Evolutionary conservation across 495 filamentous ascomycete genomes (phyloP), one percentile per base, ranked within the genome.

Genomic region (Sordaria brevicollis): DNA sequence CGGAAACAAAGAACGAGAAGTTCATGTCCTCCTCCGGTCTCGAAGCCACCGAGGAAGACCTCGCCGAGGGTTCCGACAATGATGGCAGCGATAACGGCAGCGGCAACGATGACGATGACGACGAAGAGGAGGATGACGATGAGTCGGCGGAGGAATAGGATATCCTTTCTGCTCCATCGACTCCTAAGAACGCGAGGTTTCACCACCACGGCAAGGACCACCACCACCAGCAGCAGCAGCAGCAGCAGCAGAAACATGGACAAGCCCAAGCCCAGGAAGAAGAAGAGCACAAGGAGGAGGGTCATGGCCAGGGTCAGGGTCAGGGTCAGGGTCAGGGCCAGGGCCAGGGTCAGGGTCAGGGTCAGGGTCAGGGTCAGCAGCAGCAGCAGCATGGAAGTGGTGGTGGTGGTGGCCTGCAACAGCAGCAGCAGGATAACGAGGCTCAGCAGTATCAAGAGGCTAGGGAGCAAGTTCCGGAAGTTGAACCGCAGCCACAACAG

Each of bases 11-110:
- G 80, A 89, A 89, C 68, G 91, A 93, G 74, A 92, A 92, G 75
- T 88, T 97, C 72, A 94, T 94, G 89, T 87, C 87, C 71, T 94
- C 93, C 65, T 90, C 92, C 66, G 90, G 91, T 21, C 77, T 92
- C 38, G 91, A 93, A 66, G 87, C 84, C 2, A 85, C 80, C 8
- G 80, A 88, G 67, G 74, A 85, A 71, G 86, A 87, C 31, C 79
- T 86, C 72, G 78, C 82, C 68, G 81, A 81, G 34, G 76, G 65
- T 36, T 65, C 76, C 13, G 79, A 81, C 38, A 25, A 57, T 3
- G 75, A 76, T 8, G 74, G n/a, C n/a, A 77, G 25, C n/a, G 79
- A 76, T 10, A 80, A 79, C 4, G 67, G 35, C 35, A 66, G 38
- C 34, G 35, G 37, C 25, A 71, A 57, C 34, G 71, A 71, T 6